phyloP scores from a whole-genome alignment of 192 early-diverging fungal genomes.

The Mortierella antarctica region DNA sequence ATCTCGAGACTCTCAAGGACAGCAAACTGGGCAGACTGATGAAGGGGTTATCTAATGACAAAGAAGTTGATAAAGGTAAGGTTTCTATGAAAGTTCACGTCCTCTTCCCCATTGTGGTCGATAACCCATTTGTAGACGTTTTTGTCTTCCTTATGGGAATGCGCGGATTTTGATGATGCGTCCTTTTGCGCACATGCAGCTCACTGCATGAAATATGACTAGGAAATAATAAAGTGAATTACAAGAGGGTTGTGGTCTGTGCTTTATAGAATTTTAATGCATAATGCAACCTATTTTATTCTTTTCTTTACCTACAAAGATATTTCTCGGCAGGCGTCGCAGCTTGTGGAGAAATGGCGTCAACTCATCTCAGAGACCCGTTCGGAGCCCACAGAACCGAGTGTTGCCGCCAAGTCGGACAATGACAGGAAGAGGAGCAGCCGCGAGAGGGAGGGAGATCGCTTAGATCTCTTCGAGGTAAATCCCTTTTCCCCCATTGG shows the following conservation, averaged over 20 bases:
- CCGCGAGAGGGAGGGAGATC: not conserved
- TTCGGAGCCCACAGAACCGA: not conserved
- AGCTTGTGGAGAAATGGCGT: conserved; percentile 19
- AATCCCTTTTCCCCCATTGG: not conserved
- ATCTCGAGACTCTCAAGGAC: conserved; percentile 15
- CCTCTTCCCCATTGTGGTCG: too few species aligned
- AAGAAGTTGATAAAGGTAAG: conserved; percentile 28
- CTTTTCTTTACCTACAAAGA: not conserved
- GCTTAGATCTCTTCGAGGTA: conserved; percentile 5
- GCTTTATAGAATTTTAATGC: too few species aligned
- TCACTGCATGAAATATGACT: too few species aligned
- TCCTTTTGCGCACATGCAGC: too few species aligned
- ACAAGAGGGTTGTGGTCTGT: too few species aligned
- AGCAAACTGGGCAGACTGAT: conserved; percentile 21
- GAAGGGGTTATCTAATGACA: conserved; percentile 19
- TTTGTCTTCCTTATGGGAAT: too few species aligned
- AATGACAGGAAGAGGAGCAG: conserved; percentile 1
- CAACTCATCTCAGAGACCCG: not conserved
- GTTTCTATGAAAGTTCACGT: not conserved
- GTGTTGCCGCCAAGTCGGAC: not conserved
- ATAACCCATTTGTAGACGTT: too few species aligned
- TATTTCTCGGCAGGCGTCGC: conserved; percentile 7
- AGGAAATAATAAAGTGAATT: too few species aligned
- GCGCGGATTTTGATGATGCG: too few species aligned
- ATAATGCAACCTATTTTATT: too few species aligned